A percentile compares a stretch with the other conserved stretches of the same genome.
phyloP scores from a whole-genome alignment of 345 rosid species.

The Raphanus sativus region DNA sequence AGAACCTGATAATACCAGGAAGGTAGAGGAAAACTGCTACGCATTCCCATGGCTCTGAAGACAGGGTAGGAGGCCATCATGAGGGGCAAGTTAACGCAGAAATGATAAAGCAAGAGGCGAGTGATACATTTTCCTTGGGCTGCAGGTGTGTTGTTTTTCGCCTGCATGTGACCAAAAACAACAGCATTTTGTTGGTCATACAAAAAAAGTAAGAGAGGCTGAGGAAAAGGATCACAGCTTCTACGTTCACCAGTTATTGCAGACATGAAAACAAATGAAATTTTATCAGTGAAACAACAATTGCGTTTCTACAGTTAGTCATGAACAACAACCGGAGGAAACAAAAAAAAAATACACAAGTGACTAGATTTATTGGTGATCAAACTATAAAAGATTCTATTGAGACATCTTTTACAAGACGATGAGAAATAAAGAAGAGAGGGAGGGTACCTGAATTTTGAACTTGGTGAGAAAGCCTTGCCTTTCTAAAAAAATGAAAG shows the following conservation, averaged over 20 bases:
- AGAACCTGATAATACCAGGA: slow-evolving; percentile 96
- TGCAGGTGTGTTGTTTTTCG: slow-evolving; percentile 78
- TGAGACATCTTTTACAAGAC: not conserved
- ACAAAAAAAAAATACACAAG: not conserved
- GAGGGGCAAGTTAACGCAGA: slow-evolving; percentile 85
- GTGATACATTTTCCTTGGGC: slow-evolving; percentile 94
- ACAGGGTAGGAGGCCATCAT: slow-evolving; percentile 91
- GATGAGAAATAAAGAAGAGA: not conserved
- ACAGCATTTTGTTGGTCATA: not conserved
- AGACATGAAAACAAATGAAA: not conserved
- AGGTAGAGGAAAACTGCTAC: slow-evolving; percentile 87
- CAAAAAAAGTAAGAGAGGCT: not conserved
- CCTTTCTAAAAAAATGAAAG: slow-evolving; percentile 85
- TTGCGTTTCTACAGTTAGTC: not conserved
- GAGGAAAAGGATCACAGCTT: not conserved
- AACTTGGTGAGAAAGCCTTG: slow-evolving; percentile 82
- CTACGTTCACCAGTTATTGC: too few relatives aligned
- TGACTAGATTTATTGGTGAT: not conserved
- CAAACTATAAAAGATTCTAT: not conserved
- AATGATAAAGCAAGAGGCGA: slow-evolving; percentile 77
- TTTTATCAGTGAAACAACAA: not conserved
- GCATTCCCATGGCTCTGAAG: slow-evolving; percentile 94
- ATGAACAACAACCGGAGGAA: too few relatives aligned
- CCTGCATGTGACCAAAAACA: slow-evolving; percentile 49
- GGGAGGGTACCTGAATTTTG: slow-evolving; percentile 79